Evolutionary conservation across 352 stramenopile species (phyloP), one percentile per base, ranked within the genome.

Genomic region (Peronospora destructor): DNA sequence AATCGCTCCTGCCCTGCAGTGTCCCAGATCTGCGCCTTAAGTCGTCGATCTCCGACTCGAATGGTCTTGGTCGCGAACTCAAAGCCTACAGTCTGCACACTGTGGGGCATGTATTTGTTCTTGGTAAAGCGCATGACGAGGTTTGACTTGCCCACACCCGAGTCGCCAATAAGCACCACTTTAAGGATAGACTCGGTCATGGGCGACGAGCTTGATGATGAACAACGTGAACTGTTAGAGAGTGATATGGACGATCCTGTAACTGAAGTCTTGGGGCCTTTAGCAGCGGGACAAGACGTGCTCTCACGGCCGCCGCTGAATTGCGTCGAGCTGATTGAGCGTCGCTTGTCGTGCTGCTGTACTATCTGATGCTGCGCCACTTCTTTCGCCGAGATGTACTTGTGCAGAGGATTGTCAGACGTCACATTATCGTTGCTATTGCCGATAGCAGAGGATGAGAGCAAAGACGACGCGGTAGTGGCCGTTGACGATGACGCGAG

Each of bases 1-100:
- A 96, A 96, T 16, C 85, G 76, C 42, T 97, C 88, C 30, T 96
- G 84, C 0, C 90, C 90, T 0, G 87, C 85, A 14, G 84, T 89
- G 62, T 93, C 80, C 83, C 81, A 94, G 30, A 96, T 87, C 63
- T 92, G 81, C n/a, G 82, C 84, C 66, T 89, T 91, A 50, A 92
- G 77, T 36, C 80, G 74, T 28, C 77, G 73, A 36, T 91, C 79
- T 37, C 81, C 82, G 14, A 95, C 77, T 23, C 82, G 77, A 44
- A 95, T 80, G 19, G 73, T 91, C 58, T 93, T 92, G 58, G 81
- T 87, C 39, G 81, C 77, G 53, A 93, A 95, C 59, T 95, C 84
- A 59, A 95, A 93, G 38, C 83, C 83, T 30, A 95, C 76, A 6
- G 84, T 95, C 61, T 87, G 73, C 40, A 82, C 68, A 50, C 65